These are phyloP conservation scores for Solanum tarapatanum DNA, from an alignment of 257 asterid species.

Conservation along the genomic window DNA sequence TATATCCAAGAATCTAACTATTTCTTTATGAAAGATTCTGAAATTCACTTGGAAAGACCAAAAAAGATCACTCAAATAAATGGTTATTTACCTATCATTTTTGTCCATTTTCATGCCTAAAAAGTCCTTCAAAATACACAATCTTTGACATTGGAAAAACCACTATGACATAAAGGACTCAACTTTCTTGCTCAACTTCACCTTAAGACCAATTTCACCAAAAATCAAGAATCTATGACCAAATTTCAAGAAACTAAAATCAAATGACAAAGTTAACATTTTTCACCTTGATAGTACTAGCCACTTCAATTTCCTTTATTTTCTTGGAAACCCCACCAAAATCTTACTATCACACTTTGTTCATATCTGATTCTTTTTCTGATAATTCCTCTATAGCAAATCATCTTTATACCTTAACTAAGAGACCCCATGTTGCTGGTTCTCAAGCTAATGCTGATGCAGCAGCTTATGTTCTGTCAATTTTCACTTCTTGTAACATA, in stretches of 20 bases:
- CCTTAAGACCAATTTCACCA: background rate
- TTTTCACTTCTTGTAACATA: conserved; percentile 40
- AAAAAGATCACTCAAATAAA: background rate
- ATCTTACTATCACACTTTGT: conserved; percentile 48
- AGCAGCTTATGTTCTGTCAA: conserved; percentile 60
- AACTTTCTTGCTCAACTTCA: background rate
- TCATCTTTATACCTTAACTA: conserved; percentile 54
- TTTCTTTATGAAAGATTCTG: background rate
- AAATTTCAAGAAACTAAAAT: background rate
- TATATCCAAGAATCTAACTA: background rate
- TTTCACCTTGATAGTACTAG: conserved; percentile 20
- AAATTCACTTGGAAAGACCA: background rate
- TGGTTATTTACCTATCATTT: background rate
- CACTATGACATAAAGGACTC: background rate
- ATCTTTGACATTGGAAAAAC: background rate
- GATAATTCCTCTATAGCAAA: conserved; percentile 49
- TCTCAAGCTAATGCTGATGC: conserved; percentile 69
- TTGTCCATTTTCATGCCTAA: background rate
- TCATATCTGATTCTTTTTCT: conserved; percentile 34
- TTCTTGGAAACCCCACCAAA: conserved; percentile 20
- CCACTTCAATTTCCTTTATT: conserved; percentile 22
- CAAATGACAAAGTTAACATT: conserved; percentile 22
- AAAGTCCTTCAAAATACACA: background rate
- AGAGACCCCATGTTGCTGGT: conserved; percentile 77
- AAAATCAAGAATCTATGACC: background rate